phyloP scores from a whole-genome alignment of 441 rosid genomes.

The Metrosideros polymorpha region DNA sequence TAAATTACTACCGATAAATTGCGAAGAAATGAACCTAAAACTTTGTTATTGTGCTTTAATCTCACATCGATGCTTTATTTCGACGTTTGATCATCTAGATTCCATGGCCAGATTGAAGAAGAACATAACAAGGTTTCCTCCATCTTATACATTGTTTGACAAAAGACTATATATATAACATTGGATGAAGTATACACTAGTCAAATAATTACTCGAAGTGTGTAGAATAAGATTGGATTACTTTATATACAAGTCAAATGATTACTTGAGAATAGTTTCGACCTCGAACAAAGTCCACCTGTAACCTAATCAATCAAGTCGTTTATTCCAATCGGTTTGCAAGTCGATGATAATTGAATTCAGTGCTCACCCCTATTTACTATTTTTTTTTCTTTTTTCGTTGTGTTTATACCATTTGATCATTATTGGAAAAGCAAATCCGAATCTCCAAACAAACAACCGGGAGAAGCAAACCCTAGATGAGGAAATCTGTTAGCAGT shows the following conservation, averaged over 20 bases:
- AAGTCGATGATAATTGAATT: not conserved
- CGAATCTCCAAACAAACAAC: not conserved
- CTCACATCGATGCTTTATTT: not conserved
- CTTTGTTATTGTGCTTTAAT: not conserved
- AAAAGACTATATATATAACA: not conserved
- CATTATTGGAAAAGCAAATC: not conserved
- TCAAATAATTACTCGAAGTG: not conserved
- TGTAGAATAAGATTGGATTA: not conserved
- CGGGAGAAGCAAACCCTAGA: not conserved
- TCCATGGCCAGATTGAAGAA: not conserved
- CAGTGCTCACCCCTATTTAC: not conserved
- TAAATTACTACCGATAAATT: not conserved
- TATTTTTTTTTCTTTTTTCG: not conserved
- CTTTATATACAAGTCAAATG: not conserved
- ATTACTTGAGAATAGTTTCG: too few relatives aligned
- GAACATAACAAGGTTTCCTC: not conserved
- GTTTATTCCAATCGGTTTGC: not conserved
- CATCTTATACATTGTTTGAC: not conserved
- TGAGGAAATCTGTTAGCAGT: too few relatives aligned
- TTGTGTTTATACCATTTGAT: not conserved
- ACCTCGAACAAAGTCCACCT: too few relatives aligned
- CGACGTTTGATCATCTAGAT: not conserved
- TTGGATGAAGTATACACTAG: not conserved
- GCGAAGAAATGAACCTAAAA: not conserved
- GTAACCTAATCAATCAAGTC: not conserved